phyloP scores from a whole-genome alignment of 441 rosid genomes.

The Pelargonium citronellum region DNA sequence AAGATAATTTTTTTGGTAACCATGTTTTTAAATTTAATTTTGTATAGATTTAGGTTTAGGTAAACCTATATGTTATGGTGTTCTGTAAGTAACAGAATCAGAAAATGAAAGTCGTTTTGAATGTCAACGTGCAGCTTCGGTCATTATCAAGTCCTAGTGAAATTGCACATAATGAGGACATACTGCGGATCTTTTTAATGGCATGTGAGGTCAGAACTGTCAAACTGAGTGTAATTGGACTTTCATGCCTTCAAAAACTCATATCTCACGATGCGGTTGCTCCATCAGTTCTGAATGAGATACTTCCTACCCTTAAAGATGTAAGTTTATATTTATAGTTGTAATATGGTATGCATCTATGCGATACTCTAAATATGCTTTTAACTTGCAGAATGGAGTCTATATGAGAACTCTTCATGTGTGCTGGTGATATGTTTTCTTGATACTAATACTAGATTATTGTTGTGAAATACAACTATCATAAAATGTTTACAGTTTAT shows the following conservation, averaged over 20 bases:
- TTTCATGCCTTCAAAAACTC: conserved; percentile 90
- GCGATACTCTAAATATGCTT: background rate
- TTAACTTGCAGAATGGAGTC: background rate
- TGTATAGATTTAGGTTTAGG: background rate
- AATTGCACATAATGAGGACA: conserved; percentile 75
- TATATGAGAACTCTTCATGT: background rate
- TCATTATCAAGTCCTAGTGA: conserved; percentile 77
- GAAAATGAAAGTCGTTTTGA: conserved; percentile 11
- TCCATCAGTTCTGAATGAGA: conserved; percentile 70
- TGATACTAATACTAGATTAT: background rate
- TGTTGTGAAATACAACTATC: background rate
- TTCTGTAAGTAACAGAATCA: background rate
- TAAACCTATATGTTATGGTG: background rate
- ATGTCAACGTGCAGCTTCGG: conserved; percentile 59
- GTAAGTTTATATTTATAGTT: conserved; percentile 41
- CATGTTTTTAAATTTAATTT: background rate
- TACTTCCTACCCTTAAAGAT: conserved; percentile 71
- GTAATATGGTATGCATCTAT: background rate
- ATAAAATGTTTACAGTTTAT: background rate
- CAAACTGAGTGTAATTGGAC: conserved; percentile 88
- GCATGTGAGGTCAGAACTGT: conserved; percentile 84
- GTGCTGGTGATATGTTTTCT: background rate
- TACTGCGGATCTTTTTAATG: conserved; percentile 78
- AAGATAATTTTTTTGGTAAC: no score
- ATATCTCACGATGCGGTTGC: conserved; percentile 91